Base-by-base conservation (phyloP, 2,329 filamentous ascomycete species). In the Cercospora sesami region DNA sequence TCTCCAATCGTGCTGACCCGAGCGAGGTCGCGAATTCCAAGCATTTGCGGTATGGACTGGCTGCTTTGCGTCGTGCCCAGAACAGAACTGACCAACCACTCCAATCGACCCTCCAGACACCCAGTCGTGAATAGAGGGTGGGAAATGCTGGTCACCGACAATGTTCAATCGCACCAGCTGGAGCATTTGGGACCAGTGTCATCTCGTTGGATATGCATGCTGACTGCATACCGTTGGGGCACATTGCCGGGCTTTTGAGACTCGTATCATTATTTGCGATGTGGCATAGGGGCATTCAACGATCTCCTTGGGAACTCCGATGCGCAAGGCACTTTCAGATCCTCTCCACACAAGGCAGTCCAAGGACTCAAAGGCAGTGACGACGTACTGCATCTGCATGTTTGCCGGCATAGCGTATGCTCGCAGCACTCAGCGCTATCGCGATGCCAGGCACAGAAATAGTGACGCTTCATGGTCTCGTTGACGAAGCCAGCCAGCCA, bases 401-500 rank as follows among this genome's bases (percentile, higher is more conserved):
- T 5, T 53, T 26, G 48, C 48, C 48, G 21, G 12, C 48, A 53
- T 28, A 26, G 14, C 3, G 7, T 30, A 9, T 16, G 14, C 5
- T 55, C 12, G 21, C 23, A 26, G 26, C 23, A 26, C 48, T n/a
- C 14, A 16, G 26, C 23, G 14, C 48, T n/a, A n/a, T n/a, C 16
- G 48, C 14, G 48, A 16, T 28, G 12, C 14, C 23, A 55, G 14
- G 23, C 48, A 28, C 48, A 28, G 48, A 28, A 55, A 55, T 55
- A 55, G 48, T 55, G 48, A 26, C 48, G 48, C 48, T 26, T 30
- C 23, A 26, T 55, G 48, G 21, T 55, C 23, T 28, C 23, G 12
- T 55, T 55, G 48, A 55, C 23, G 48, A 53, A 26, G 48, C 48
- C 55, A 58, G 55, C 55, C 28, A 59, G 55, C 55, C 30, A 59